phyloP scores from a whole-genome alignment of 176 grass and related monocot genomes.

The Otatea glauca region DNA sequence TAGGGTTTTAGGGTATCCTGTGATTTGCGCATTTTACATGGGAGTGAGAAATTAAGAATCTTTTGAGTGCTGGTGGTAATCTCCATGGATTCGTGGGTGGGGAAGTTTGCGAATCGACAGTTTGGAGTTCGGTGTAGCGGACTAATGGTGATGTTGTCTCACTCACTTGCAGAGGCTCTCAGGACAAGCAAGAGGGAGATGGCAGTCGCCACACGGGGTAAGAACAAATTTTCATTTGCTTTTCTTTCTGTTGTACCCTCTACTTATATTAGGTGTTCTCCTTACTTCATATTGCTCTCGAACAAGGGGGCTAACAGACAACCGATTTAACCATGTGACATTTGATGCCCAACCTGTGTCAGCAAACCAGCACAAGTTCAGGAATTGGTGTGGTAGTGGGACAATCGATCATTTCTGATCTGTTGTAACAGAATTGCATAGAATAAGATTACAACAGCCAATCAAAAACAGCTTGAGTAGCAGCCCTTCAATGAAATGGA shows the following conservation, averaged over 20 bases:
- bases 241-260: not conserved
- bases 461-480: not conserved
- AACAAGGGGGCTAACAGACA: not conserved
- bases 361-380: conserved; percentile 5
- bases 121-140: not conserved
- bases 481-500: conserved; percentile 23
- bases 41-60: not conserved
- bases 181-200: conserved; percentile 97
- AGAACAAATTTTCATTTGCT: conserved; percentile 18
- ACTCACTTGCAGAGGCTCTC: conserved; percentile 70
- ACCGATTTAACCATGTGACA: conserved; percentile 3
- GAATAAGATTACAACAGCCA: not conserved
- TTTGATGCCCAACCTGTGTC: conserved; percentile 17
- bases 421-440: not conserved
- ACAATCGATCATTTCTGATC: not conserved
- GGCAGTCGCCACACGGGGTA: conserved; percentile 82
- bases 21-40: not conserved
- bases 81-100: not conserved
- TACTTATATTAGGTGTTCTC: not conserved
- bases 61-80: not conserved
- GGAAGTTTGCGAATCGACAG: not conserved
- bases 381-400: not conserved
- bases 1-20: conserved; percentile 34
- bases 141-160: conserved; percentile 6
- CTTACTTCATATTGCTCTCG: conserved; percentile 19